Base-by-base conservation (phyloP, 257 asterid species). In the Cinchona pubescens region DNA sequence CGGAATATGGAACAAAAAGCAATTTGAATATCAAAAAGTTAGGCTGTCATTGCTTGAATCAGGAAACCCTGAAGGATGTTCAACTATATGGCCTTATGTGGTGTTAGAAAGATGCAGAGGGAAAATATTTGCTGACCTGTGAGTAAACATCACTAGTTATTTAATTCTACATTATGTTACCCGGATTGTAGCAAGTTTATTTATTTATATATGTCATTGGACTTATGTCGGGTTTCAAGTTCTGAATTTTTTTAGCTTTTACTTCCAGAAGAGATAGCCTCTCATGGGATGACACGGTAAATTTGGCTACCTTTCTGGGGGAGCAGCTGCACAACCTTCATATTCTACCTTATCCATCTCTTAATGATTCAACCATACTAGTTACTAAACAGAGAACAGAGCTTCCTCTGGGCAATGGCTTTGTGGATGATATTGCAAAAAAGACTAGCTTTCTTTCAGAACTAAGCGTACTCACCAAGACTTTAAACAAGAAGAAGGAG, bases 41-140 rank as follows among this genome's bases (percentile, higher is more conserved):
- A 89, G 92, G 56, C 80, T 69, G 79, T 81, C 87, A 42, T 63
- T 61, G 72, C 78, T 59, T 64, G 89, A 86, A 82, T 76, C 82
- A 25, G 85, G 38, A 82, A 77, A 68, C 69, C 73, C 88, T 82
- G 81, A 83, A 51, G 81, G 83, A 76, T 73, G 83, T 78, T 73
- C 87, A 79, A 82, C 69, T 48, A 71, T 86, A 76, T 91, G 96
- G 94, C 99, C 98, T 59, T 95, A 91, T 78, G 82, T 95, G 27
- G 86, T 95, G 80, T 87, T 91, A 67, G 86, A 84, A 84, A 88
- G 96, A 85, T 95, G 98, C 96, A 85, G 67, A 59, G 99, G 99
- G 46, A 87, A 87, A 79, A 91, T 89, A 75, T 92, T 86, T 80
- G 96, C 97, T 60, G 96, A 95, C 67, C 67, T 95, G 99, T 95